Evolutionary conservation across 495 filamentous ascomycete genomes (phyloP), one percentile per base, ranked within the genome.

Genomic region (Penicillium argentinense): DNA sequence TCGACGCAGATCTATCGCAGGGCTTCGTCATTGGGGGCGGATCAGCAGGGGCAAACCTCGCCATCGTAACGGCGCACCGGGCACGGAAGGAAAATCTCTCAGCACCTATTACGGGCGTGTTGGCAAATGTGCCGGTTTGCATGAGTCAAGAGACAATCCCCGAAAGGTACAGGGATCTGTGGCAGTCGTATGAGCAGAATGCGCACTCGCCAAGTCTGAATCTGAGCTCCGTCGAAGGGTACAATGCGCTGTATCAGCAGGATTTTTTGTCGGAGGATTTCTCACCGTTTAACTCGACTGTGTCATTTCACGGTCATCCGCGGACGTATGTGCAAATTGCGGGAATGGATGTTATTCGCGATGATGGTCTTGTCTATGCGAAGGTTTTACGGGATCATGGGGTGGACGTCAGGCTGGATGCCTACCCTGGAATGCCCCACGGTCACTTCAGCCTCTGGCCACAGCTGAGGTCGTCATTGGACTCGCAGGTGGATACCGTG

Each of bases 11-110:
- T 12, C 23, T 45, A 27, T 45, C 57, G 47, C 40, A 56, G 36
- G 78, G 78, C 1, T 80, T 80, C 45, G 50, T 81, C 22, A 43
- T 80, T 26, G 74, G 74, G 19, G 78, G 78, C 4, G 64, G 61
- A 3, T 75, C 71, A 4, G 74, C 76, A 11, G 78, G 77, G 6
- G 76, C 62, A 2, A 75, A 75, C 48, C 55, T 80, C 9, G 52
- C 70, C 1, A 66, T 69, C 9, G 63, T 74, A 9, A 48, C 73
- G 3, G 57, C 65, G 1, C 69, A 73, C 51, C 60, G 65, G 0
- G 62, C 66, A 3, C 54, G 69, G 1, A 73, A 76, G 33, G 67
- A 75, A 23, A 62, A 64, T 12, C 53, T 73, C n/a, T 58, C 51
- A 4, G 69, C 73, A 5, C 59, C 60, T 2, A 48, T 80, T 37